Base-by-base conservation (phyloP, 176 grass and related monocot genomes). In the Carex kokanica region DNA sequence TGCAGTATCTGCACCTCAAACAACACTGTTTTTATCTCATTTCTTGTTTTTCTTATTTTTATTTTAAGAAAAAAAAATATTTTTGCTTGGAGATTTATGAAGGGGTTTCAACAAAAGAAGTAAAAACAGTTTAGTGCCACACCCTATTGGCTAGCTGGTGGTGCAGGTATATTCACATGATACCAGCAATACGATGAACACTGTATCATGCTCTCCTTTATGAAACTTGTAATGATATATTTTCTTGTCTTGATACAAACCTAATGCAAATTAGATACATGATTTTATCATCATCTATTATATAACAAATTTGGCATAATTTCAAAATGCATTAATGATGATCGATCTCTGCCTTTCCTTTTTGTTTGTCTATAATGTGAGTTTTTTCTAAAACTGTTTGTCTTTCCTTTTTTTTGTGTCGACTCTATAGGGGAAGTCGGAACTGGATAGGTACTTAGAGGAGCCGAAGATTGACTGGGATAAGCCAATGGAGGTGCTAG, bases 361-460 rank as follows among this genome's bases (percentile, higher is more conserved):
- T 74, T 25, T 53, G 4, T 52, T 53, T 43, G 15, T 53, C 9
- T 53, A 52, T 74, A 23, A 17, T 29, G 54, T 75, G 2, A 31
- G 72, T 12, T 74, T 23, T 23, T 75, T 16, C n/a, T 55, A 54
- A 75, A 75, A 29, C 20, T 75, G 14, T n/a, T n/a, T 52, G 3
- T 31, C 24, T 75, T 53, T 54, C 72, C 47, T 31, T 54, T 43
- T n/a, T 27, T 54, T 77, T 23, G 23, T 77, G 49, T 77, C 14
- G 11, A 23, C 47, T 54, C 45, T 82, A 64, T 49, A 82, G 80
- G 80, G 62, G 13, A 82, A 64, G 38, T 82, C 80, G 5, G 60
- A 82, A 82, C 40, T 82, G 61, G 80, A 82, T 40, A 49, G 60
- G 14, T 82, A 82, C 61, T 82, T 82, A 52, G 56, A 63, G 43